Conservation (phyloP, 1,284 basidiomycete genomes). For the Exsudoporus floridanus region DNA sequence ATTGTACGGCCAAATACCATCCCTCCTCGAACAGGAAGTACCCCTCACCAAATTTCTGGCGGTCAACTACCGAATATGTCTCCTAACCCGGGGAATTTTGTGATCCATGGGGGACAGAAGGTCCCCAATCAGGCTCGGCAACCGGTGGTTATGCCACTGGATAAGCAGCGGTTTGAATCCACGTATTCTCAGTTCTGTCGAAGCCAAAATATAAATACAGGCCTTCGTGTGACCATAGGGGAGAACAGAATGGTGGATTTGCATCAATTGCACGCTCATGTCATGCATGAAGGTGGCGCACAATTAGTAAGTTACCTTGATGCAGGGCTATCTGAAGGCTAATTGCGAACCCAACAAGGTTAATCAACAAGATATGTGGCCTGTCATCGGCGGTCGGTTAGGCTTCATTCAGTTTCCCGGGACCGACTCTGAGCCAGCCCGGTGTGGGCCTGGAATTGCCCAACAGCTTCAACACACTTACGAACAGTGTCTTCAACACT, state of each 20-base stretch:
- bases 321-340: not conserved
- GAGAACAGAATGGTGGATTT: slow-evolving; percentile 58
- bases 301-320: slow-evolving; percentile 41
- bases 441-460: slow-evolving; percentile 57
- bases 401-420: slow-evolving; percentile 63
- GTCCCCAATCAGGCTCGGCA: slow-evolving; percentile 21
- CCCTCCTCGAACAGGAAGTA: slow-evolving; percentile 31
- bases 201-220: slow-evolving; percentile 39
- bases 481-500: slow-evolving; percentile 52
- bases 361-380: slow-evolving; percentile 58
- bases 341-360: slow-evolving; percentile 42
- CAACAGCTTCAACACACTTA: slow-evolving; percentile 60
- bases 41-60: slow-evolving; percentile 33
- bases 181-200: slow-evolving; percentile 49
- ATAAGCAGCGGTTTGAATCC: slow-evolving; percentile 49
- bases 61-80: slow-evolving; percentile 27
- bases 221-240: slow-evolving; percentile 42
- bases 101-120: slow-evolving; percentile 23
- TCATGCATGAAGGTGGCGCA: slow-evolving; percentile 56
- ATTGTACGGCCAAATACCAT: slow-evolving; percentile 29
- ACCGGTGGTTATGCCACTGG: slow-evolving; percentile 40
- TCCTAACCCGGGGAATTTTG: slow-evolving; percentile 29
- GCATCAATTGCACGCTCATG: slow-evolving; percentile 53
- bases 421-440: slow-evolving; percentile 53
- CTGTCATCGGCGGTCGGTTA: slow-evolving; percentile 60